Conservation (phyloP, 2,329 filamentous ascomycete genomes). For the Metarhizium album region DNA sequence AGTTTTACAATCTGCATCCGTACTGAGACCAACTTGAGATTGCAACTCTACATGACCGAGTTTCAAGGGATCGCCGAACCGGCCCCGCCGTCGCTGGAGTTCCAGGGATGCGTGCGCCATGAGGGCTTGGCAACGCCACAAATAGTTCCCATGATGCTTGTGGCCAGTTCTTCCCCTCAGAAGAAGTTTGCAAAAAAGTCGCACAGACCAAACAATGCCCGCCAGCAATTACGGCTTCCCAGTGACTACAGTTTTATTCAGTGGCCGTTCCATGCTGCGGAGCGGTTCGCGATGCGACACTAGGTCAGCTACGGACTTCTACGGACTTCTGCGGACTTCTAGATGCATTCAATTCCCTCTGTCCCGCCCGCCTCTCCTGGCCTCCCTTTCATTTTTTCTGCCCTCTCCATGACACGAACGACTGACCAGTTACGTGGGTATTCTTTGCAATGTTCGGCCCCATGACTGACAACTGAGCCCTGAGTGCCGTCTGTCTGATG, state of each 20-base stretch:
- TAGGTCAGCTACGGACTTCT: too few relatives aligned
- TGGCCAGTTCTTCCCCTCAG: neutral
- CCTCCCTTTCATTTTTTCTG: too few relatives aligned
- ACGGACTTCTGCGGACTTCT: neutral
- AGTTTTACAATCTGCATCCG: constrained; percentile 14
- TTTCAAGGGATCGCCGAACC: constrained; percentile 36
- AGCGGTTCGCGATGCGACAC: neutral
- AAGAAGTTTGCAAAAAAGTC: neutral
- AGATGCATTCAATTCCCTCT: neutral
- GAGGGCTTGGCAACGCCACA: constrained; percentile 3
- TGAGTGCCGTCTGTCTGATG: neutral
- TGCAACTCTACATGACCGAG: constrained; percentile 37
- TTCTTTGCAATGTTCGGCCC: too few relatives aligned
- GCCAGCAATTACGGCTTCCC: too few relatives aligned
- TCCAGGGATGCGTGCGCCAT: neutral
- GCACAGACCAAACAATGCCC: neutral
- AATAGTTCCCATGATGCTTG: neutral
- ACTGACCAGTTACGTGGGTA: too few relatives aligned
- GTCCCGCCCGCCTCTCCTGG: neutral
- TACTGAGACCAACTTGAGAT: constrained; percentile 39
- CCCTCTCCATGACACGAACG: neutral
- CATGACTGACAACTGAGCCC: neutral
- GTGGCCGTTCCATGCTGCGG: too few relatives aligned
- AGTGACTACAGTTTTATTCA: too few relatives aligned
- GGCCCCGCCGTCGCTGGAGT: constrained; percentile 4